Conservation (phyloP, 768 basidiomycete genomes). For the Boletus subcaerulescens region DNA sequence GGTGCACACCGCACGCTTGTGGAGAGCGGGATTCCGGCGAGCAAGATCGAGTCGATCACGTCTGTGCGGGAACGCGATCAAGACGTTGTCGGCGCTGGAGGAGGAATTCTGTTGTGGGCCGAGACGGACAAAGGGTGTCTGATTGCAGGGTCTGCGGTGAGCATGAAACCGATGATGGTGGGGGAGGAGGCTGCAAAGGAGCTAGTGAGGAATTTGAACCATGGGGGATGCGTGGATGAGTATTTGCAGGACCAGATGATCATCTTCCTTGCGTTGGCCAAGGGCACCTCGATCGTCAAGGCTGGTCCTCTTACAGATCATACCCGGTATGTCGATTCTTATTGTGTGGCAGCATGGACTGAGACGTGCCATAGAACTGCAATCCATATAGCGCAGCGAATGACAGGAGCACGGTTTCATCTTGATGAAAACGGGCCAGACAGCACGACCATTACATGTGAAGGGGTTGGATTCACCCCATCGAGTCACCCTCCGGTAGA, state of each 20-base stretch:
- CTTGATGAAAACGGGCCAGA: conserved; percentile 44
- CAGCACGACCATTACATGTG: conserved; percentile 49
- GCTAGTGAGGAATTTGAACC: conserved; percentile 51
- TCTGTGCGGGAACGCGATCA: conserved; percentile 46
- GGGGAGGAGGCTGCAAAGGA: conserved; percentile 63
- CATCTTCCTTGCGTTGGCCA: conserved; percentile 70
- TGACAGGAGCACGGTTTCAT: conserved; percentile 65
- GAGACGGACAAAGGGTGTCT: conserved; percentile 66
- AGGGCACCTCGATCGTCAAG: conserved; percentile 57
- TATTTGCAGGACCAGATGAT: conserved; percentile 74
- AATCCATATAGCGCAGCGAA: conserved; percentile 67
- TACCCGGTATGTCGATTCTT: conserved; percentile 47
- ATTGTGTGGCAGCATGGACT: background rate
- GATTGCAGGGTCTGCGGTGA: conserved; percentile 67
- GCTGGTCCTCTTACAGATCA: conserved; percentile 62
- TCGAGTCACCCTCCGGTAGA: background rate
- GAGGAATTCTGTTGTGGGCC: conserved; percentile 74
- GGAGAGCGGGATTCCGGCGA: conserved; percentile 30
- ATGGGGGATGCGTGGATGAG: conserved; percentile 74
- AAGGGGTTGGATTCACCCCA: conserved; percentile 60
- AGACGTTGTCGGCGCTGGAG: conserved; percentile 57
- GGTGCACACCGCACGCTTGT: conserved; percentile 50
- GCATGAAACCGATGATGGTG: conserved; percentile 43
- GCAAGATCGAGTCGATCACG: conserved; percentile 34
- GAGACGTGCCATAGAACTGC: conserved; percentile 45